A percentile compares a stretch with the other conserved stretches of the same genome.
Conservation (phyloP, 495 filamentous ascomycete genomes). For the Penicillium samsonianum region DNA sequence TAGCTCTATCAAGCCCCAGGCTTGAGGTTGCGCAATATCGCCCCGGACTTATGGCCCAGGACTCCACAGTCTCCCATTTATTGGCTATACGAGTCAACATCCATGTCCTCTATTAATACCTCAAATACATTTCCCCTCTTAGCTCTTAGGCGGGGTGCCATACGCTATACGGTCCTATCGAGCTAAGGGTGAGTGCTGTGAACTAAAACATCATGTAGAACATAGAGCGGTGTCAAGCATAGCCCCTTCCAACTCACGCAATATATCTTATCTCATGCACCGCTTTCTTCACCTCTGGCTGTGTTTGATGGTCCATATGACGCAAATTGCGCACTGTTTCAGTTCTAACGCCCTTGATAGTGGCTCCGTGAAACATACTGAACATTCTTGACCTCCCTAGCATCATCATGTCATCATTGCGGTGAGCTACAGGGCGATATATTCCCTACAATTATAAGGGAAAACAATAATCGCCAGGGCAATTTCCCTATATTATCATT, state of each 20-base stretch:
- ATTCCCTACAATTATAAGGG: not conserved
- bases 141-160: not conserved
- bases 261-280: not conserved
- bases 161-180: too few relatives aligned
- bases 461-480: not conserved
- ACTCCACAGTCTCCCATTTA: too few relatives aligned
- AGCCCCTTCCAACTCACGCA: not conserved
- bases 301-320: not conserved
- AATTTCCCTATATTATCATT: not conserved
- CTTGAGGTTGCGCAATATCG: not conserved
- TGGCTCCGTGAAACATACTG: not conserved
- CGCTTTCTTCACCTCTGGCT: not conserved
- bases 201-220: too few relatives aligned
- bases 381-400: not conserved
- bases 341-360: not conserved
- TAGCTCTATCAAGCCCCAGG: not conserved
- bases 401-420: conserved; percentile 4
- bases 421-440: not conserved
- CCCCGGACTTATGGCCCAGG: too few relatives aligned
- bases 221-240: not conserved
- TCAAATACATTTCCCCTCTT: not conserved
- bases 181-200: not conserved
- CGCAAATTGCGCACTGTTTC: not conserved
- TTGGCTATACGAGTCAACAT: too few relatives aligned
- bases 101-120: too few relatives aligned